Evolutionary conservation across 208 protist genomes (phyloP).

Genomic region (Leishmania gerbilli): DNA sequence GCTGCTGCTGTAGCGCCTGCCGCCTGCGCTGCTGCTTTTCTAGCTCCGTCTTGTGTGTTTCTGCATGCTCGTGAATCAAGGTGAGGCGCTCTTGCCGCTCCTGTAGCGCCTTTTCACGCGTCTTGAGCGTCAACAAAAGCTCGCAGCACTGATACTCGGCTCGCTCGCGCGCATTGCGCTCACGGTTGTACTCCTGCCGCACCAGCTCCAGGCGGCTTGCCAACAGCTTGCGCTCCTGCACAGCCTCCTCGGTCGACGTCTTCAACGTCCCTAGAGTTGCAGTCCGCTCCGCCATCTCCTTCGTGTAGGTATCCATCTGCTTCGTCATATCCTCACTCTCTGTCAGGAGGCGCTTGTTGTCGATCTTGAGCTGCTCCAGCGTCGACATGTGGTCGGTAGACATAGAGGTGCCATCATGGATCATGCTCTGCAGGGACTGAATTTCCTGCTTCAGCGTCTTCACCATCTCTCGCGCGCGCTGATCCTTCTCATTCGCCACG

Average conservation of each 20-base stretch:
- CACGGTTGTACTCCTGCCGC: slow-evolving; percentile 82
- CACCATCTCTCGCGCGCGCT: slow-evolving; percentile 95
- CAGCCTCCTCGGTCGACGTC: slow-evolving; percentile 49
- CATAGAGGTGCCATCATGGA: slow-evolving; percentile 93
- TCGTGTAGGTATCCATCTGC: slow-evolving; percentile 83
- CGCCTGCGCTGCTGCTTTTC: slow-evolving; percentile 54
- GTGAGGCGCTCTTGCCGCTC: slow-evolving; percentile 35
- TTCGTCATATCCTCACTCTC: slow-evolving; percentile 93
- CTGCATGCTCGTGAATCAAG: slow-evolving; percentile 35
- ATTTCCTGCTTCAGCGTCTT: slow-evolving; percentile 96
- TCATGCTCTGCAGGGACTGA: slow-evolving; percentile 88
- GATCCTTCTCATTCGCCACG: slow-evolving; percentile 97
- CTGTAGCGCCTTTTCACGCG: slow-evolving; percentile 66
- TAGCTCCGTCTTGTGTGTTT: slow-evolving; percentile 59
- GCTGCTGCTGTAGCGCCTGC: slow-evolving; percentile 79
- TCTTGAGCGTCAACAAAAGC: slow-evolving; percentile 75
- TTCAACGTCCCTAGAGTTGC: slow-evolving; percentile 43
- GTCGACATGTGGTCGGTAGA: slow-evolving; percentile 93
- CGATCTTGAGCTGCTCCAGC: slow-evolving; percentile 94
- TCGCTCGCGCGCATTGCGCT: slow-evolving; percentile 87
- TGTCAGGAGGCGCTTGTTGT: slow-evolving; percentile 94
- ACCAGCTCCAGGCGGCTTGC: slow-evolving; percentile 58
- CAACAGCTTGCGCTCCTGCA: slow-evolving; percentile 63
- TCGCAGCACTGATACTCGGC: slow-evolving; percentile 91
- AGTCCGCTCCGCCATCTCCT: slow-evolving; percentile 66